Percentiles rank a stretch among this genome's conserved stretches.
Conservation (phyloP, 176 grass and related monocot genomes). For the Zea luxurians region DNA sequence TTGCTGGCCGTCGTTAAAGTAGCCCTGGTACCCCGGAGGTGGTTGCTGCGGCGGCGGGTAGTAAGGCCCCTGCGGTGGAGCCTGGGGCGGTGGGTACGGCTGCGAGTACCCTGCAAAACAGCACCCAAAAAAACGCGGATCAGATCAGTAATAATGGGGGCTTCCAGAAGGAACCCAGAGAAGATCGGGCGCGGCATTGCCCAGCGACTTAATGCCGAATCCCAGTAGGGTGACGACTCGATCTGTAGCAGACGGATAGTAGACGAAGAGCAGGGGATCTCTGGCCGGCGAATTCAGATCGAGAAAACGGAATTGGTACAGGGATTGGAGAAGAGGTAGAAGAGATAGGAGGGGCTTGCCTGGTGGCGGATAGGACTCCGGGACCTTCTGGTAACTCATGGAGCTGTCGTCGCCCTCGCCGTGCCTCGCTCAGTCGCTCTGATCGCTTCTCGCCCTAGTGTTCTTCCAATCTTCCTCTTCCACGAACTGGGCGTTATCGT, state of each 20-base stretch:
- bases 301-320: neutral
- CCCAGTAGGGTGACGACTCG: neutral
- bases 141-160: neutral
- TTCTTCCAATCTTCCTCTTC: neutral
- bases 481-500: neutral
- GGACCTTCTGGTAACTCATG: constrained; percentile 68
- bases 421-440: neutral
- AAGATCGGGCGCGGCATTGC: neutral
- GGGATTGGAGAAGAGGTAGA: neutral
- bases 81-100: constrained; percentile 48
- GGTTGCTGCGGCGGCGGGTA: constrained; percentile 49
- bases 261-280: neutral
- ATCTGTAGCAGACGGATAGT: neutral
- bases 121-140: neutral
- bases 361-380: constrained; percentile 50
- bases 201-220: neutral
- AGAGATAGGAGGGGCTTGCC: constrained; percentile 24
- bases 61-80: constrained; percentile 36
- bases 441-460: neutral
- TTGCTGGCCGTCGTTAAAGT: constrained; percentile 63
- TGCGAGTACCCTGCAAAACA: constrained; percentile 57
- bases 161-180: neutral
- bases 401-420: neutral
- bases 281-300: neutral
- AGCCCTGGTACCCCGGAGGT: constrained; percentile 83